phyloP scores from a whole-genome alignment of 768 basidiomycete genomes.

The Tubosaeta brunneosetosa region DNA sequence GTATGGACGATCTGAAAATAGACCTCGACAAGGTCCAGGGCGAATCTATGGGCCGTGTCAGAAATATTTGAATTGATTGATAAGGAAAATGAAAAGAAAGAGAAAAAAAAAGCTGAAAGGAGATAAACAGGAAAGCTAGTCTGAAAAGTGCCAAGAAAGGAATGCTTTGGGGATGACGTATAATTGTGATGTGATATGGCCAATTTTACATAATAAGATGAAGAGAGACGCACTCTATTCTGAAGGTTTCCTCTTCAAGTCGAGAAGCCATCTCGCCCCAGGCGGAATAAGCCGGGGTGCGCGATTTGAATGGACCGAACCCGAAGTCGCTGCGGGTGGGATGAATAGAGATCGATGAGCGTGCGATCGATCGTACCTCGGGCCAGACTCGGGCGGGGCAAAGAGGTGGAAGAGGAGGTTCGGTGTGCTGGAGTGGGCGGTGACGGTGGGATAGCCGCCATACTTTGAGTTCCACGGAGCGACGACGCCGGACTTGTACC shows the following conservation, averaged over 20 bases:
- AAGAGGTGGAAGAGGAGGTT: constrained; percentile 71
- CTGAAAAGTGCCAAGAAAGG: constrained; percentile 22
- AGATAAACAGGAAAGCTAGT: constrained; percentile 15
- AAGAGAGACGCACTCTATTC: constrained; percentile 70
- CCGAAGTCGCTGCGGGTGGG: constrained; percentile 35
- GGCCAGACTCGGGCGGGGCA: constrained; percentile 62
- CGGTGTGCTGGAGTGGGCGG: constrained; percentile 55
- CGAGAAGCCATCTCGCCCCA: constrained; percentile 76
- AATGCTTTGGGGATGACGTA: constrained; percentile 20
- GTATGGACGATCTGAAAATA: constrained; percentile 93
- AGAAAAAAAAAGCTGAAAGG: constrained; percentile 18
- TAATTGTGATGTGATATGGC: constrained; percentile 13
- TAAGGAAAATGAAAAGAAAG: constrained; percentile 23
- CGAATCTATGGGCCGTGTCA: constrained; percentile 55
- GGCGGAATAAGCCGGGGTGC: constrained; percentile 50
- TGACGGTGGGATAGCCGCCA: constrained; percentile 44
- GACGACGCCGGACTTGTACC: constrained; percentile 22
- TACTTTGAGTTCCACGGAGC: constrained; percentile 29
- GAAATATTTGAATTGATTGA: constrained; percentile 16
- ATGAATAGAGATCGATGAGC: constrained; percentile 15
- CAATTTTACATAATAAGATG: constrained; percentile 28
- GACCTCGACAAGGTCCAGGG: constrained; percentile 89
- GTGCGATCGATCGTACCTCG: constrained; percentile 27
- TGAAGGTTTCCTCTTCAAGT: constrained; percentile 67
- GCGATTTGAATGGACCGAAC: constrained; percentile 29